Base-by-base conservation (phyloP, 2,329 filamentous ascomycete genomes). In the Coleophoma crateriformis region DNA sequence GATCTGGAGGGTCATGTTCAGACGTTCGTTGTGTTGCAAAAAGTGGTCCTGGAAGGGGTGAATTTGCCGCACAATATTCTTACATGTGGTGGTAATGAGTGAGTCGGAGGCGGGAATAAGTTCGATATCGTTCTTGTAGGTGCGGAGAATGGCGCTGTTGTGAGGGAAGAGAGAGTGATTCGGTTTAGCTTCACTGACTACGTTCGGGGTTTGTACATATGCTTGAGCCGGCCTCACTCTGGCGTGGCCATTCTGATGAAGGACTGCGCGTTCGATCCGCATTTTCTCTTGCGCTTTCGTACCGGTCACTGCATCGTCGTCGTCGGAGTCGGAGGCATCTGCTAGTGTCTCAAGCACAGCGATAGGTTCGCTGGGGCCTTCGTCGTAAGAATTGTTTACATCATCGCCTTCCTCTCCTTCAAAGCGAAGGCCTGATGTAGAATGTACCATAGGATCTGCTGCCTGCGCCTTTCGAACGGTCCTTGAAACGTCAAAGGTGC, bases 1-100 rank as follows among this genome's bases (percentile, higher is more conserved):
- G 1, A 91, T 80, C 46, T 83, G 75, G 0, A 76, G 68, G 35
- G 81, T 67, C 73, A 87, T 81, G 66, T 77, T 84, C 19, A 88
- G 67, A 2, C 82, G 75, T 55, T 82, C 73, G 39, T 68, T 50
- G 57, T 53, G 54, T n/a, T 38, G 17, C 1, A 57, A 42, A 41
- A 54, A 61, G 48, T 60, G 71, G 47, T 39, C 35, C 12, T 20
- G 41, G 33, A 35, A 8, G 15, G 17, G 4, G 43, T 17, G 40
- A 7, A 51, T n/a, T 5, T 57, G 48, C 13, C 40, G 42, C 4
- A 57, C n/a, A 12, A 54, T 15, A 12, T 42, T 46, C 33, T 46
- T 48, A 43, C 57, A 61, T 13, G 57, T 15, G 6, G 56, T 45
- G 13, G 54, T 52, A n/a, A 54, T 43, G n/a, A 27, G 27, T 3